Base-by-base conservation (phyloP, 768 basidiomycete genomes). In the Hysterangium stoloniferum region DNA sequence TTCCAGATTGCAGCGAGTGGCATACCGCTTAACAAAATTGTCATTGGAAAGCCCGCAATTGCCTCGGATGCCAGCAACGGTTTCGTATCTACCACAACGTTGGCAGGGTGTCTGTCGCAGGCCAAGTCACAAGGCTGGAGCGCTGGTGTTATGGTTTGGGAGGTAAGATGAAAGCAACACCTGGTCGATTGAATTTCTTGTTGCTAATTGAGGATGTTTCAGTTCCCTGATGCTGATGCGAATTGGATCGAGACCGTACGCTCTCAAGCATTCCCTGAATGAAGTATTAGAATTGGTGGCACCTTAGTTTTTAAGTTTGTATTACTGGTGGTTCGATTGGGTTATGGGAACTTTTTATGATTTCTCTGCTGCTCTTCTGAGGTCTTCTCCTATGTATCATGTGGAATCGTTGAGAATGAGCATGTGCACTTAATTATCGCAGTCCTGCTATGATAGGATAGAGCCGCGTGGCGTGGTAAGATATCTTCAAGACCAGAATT, bases 11-110 rank as follows among this genome's bases (percentile, higher is more conserved):
- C 75, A 42, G 71, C 71, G 1, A 75, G 65, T 52, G 82, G 82
- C 19, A 75, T 87, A 7, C 61, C 71, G 2, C 58, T 78, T 38
- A 62, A 74, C 61, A 87, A 89, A 65, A 69, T 87, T 44, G 78
- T 87, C 54, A 84, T 89, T 58, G 85, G 84, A 4, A 89, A 89
- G 64, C 85, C 84, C 1, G 79, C 77, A 1, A 71, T 63, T 22
- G 49, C 70, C 0, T 59, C 58, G 3, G 77, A 79, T 47, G 80
- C 82, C 2, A 72, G 54, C 54, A 83, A 76, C 54, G 80, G 82
- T 6, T 86, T 75, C 65, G 80, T 89, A 57, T 68, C 65, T 29
- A 70, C 82, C 1, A 62, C 71, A 1, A 75, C 74, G 13, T 68
- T 89, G 17, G 74, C 79, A 0, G 62, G 64, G 2, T 89, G 87